Conservation (phyloP, 768 basidiomycete genomes). For the Naganishia vishniacii region DNA sequence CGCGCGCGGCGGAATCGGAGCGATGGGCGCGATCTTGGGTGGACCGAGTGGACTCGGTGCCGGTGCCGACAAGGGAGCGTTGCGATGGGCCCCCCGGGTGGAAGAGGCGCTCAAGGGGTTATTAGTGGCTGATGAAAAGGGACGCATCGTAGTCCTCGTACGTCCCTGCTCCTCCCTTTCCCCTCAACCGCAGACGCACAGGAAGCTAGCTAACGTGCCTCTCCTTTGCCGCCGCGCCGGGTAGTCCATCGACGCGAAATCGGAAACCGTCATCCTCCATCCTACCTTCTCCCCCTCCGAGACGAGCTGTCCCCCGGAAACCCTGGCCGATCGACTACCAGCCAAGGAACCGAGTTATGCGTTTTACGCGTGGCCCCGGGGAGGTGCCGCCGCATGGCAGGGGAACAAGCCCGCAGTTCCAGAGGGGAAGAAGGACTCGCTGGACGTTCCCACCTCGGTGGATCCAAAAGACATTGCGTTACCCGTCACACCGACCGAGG, state of each 20-base stretch:
- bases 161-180: constrained; percentile 38
- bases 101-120: constrained; percentile 63
- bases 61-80: constrained; percentile 19
- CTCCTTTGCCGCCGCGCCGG: background rate
- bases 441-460: background rate
- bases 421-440: constrained; percentile 12
- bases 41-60: constrained; percentile 1
- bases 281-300: constrained; percentile 50
- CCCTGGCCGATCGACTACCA: constrained; percentile 38
- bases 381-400: constrained; percentile 14
- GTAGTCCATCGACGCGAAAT: constrained; percentile 63
- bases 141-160: constrained; percentile 63
- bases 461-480: background rate
- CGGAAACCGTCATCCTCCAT: constrained; percentile 58
- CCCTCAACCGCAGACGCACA: background rate
- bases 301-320: constrained; percentile 36
- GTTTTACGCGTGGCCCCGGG: constrained; percentile 46
- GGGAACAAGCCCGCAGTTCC: constrained; percentile 2
- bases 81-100: constrained; percentile 61
- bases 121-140: constrained; percentile 52
- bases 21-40: background rate
- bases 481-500: constrained; percentile 3
- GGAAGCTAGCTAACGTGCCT: background rate
- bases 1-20: constrained; percentile 4
- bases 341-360: constrained; percentile 42